Conservation (phyloP, 345 rosid species). For the Corchorus capsularis region DNA sequence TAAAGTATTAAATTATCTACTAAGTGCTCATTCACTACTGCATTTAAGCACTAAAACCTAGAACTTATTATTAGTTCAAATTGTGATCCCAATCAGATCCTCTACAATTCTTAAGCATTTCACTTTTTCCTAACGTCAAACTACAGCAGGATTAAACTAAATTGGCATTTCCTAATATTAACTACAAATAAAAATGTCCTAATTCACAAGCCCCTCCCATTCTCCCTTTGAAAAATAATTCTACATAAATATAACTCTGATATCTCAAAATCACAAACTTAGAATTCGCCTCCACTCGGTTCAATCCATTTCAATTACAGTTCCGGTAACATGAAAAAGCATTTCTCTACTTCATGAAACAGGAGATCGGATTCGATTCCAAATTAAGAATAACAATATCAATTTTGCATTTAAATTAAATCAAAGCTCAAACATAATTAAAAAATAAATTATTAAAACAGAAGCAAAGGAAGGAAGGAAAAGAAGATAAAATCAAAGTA, state of each 20-base stretch:
- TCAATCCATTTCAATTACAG: not conserved
- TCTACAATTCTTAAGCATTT: not conserved
- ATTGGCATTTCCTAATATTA: not conserved
- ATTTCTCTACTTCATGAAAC: slow-evolving; percentile 2
- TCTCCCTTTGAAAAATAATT: not conserved
- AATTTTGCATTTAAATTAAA: not conserved
- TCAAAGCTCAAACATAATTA: not conserved
- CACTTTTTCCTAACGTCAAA: not conserved
- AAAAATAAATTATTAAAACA: not conserved
- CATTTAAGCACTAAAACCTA: not conserved
- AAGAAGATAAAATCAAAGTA: slow-evolving; percentile 16
- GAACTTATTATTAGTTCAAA: not conserved
- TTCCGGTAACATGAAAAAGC: too few relatives aligned
- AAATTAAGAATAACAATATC: not conserved
- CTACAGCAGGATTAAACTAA: not conserved
- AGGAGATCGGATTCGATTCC: slow-evolving; percentile 3
- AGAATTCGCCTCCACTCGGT: not conserved
- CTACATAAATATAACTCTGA: not conserved
- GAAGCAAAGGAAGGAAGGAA: not conserved
- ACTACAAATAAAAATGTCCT: not conserved
- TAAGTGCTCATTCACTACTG: not conserved
- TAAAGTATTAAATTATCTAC: not conserved
- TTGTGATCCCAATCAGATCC: not conserved
- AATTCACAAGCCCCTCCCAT: not conserved
- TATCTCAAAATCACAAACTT: not conserved